A percentile compares a stretch with the other conserved stretches of the same genome.
Conservation (phyloP, 2,329 filamentous ascomycete species). For the Sporothrix phasma region DNA sequence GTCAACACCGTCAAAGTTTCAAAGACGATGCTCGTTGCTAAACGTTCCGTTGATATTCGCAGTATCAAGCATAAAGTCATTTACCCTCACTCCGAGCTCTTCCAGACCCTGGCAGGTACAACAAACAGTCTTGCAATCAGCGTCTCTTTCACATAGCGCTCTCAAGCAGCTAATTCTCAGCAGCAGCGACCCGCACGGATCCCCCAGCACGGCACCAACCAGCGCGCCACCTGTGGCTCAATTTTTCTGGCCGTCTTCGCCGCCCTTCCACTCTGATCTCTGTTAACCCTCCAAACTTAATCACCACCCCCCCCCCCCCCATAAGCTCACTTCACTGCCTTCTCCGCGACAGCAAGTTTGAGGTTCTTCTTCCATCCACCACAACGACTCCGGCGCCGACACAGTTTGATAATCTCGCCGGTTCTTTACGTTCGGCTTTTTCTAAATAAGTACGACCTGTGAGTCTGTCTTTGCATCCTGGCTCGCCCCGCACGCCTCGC, state of each 20-base stretch:
- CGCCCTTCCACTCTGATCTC: background rate
- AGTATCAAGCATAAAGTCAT: no score
- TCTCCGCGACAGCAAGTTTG: background rate
- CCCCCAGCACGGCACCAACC: background rate
- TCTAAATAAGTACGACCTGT: background rate
- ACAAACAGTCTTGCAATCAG: background rate
- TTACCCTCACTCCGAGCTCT: no score
- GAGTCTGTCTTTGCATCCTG: background rate
- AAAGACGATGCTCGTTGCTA: background rate
- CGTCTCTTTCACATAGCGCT: background rate
- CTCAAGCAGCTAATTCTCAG: background rate
- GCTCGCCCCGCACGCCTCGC: background rate
- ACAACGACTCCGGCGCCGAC: background rate
- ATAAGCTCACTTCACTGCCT: background rate
- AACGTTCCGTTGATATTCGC: no score
- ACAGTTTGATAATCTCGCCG: background rate
- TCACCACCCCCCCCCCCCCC: background rate
- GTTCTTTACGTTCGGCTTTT: background rate
- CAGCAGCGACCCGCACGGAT: background rate
- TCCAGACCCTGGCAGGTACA: no score
- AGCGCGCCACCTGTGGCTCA: background rate
- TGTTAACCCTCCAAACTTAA: background rate
- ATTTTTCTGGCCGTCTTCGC: constrained; percentile 3
- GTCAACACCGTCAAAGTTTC: background rate
- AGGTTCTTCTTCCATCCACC: background rate